Evolutionary conservation across 257 asterid genomes (phyloP), one percentile per base, ranked within the genome.

Genomic region (Forsythia suspensa): DNA sequence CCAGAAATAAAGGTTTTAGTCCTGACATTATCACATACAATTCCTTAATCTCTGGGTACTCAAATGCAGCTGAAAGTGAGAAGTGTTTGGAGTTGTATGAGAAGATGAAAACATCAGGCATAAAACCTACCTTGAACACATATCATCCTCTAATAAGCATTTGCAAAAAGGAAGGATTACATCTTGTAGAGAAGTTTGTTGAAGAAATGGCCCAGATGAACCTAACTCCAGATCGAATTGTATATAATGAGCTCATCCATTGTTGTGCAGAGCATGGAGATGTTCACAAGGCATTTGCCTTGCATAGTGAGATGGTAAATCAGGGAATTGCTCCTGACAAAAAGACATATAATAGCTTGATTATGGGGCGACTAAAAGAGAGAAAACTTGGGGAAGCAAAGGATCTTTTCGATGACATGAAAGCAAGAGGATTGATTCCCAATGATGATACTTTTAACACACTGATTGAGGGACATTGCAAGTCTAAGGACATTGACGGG

Each of bases 21-120:
- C 96, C 92, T 9, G 97, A 94, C 81, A 89, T 77, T 77, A 89
- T 92, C 82, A 92, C 97, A 51, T 94, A 81, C 84, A 91, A 94
- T 85, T 85, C 93, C 73, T 84, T 94, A 76, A 84, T 94, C 71
- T 87, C 86, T 38, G 95, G 90, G 36, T 90, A 84, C 84, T 84
- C 92, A 38, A 72, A 24, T 75, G 83, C 85, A 43, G 90, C 91
- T 24, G 80, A 91, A 74, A 77, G 61, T 43, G 85, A 79, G 16
- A 92, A 89, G 84, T 89, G 89, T 82, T 74, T 89, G 70, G 86
- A 89, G 76, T 72, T 83, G 74, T 91, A 87, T 67, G 91, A 88
- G 70, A 86, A 84, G 82, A 85, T 92, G 92, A 92, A 89, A 86
- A 77, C 72, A 46, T 82, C 85, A 5, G 91, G 97, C 73, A 71